These are phyloP conservation scores for Mucor ambiguus DNA, from an alignment of 371 early-diverging fungal genomes.

Conservation along the genomic window DNA sequence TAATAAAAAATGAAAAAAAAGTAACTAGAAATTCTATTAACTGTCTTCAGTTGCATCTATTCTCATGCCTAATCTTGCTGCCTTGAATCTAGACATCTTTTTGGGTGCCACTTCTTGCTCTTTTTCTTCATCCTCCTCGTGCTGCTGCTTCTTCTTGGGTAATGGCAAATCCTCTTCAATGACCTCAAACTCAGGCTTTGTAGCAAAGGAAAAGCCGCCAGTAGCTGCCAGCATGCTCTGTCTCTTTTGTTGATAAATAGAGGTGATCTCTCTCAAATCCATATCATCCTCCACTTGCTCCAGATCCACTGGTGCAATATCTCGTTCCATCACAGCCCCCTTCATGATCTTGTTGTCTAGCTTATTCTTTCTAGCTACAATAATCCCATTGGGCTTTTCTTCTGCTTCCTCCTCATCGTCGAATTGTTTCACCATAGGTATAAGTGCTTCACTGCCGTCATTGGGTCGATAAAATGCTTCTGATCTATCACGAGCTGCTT, in stretches of 20 bases:
- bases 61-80: slow-evolving; percentile 37
- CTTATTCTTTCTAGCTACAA: slow-evolving; percentile 29
- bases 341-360: slow-evolving; percentile 56
- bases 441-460: slow-evolving; percentile 20
- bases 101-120: slow-evolving; percentile 25
- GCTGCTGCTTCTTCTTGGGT: slow-evolving; percentile 24
- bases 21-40: neutral
- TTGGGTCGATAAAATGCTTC: slow-evolving; percentile 33
- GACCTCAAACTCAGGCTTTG: slow-evolving; percentile 49
- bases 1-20: neutral
- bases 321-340: slow-evolving; percentile 58
- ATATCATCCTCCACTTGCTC: slow-evolving; percentile 62
- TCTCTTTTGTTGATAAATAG: slow-evolving; percentile 37
- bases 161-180: slow-evolving; percentile 51
- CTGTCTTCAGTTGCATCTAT: slow-evolving; percentile 7
- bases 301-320: slow-evolving; percentile 50
- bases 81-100: slow-evolving; percentile 52
- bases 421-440: slow-evolving; percentile 9
- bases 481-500: slow-evolving; percentile 12
- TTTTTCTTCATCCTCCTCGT: slow-evolving; percentile 21
- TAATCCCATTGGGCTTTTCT: slow-evolving; percentile 13
- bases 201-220: slow-evolving; percentile 41
- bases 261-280: slow-evolving; percentile 53
- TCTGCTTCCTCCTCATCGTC: slow-evolving; percentile 6
- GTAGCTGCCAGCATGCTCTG: slow-evolving; percentile 41